A percentile compares a stretch with the other conserved stretches of the same genome.
Evolutionary conservation across 768 basidiomycete genomes (phyloP).

Genomic region (Mycena rosella): DNA sequence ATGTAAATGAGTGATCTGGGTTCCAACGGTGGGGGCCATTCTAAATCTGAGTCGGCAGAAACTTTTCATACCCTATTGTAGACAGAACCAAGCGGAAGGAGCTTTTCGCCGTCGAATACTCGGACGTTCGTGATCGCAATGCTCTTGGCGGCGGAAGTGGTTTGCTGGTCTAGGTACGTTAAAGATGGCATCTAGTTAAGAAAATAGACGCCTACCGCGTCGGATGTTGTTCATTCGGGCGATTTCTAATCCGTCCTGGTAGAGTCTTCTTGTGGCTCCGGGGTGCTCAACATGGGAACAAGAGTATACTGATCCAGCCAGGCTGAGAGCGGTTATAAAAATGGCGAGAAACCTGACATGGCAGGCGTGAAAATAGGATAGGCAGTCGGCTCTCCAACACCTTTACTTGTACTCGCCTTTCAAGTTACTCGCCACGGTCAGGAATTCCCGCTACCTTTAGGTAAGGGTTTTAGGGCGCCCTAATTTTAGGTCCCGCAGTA

Average conservation of each 20-base stretch:
- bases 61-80: too few species aligned
- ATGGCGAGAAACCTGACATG: not conserved
- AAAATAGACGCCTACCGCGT: not conserved
- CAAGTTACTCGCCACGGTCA: too few species aligned
- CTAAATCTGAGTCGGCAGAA: too few species aligned
- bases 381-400: too few species aligned
- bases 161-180: too few species aligned
- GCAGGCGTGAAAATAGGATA: too few species aligned
- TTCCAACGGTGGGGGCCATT: too few species aligned
- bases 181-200: not conserved
- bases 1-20: too few species aligned
- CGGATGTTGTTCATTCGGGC: constrained; percentile 1
- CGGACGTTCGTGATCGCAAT: constrained; percentile 26
- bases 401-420: too few species aligned
- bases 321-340: not conserved
- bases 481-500: too few species aligned
- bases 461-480: too few species aligned
- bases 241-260: not conserved
- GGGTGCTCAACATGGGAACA: not conserved
- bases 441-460: too few species aligned
- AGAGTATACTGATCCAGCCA: not conserved
- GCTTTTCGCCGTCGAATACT: constrained; percentile 29
- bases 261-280: not conserved
- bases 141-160: not conserved
- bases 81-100: constrained; percentile 9